A percentile compares a stretch with the other conserved stretches of the same genome.
Conservation (phyloP, 768 basidiomycete species). For the Trichaptum fuscoviolaceum region DNA sequence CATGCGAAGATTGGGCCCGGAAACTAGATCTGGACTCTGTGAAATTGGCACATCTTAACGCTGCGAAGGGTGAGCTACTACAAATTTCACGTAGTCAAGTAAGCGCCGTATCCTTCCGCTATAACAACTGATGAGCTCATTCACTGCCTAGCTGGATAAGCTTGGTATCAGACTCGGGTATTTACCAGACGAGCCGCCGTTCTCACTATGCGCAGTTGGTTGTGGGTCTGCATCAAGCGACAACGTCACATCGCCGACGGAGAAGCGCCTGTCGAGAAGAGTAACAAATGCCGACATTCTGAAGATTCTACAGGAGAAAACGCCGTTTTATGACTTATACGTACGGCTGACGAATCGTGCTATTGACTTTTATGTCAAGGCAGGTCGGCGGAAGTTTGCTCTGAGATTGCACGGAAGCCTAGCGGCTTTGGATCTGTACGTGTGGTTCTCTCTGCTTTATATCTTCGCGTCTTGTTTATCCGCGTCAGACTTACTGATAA, state of each 20-base stretch:
- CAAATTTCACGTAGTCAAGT: constrained; percentile 90
- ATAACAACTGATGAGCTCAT: constrained; percentile 10
- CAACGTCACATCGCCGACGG: constrained; percentile 15
- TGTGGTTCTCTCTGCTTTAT: constrained; percentile 13
- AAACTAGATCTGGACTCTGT: constrained; percentile 41
- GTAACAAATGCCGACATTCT: constrained; percentile 63
- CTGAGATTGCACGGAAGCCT: constrained; percentile 80
- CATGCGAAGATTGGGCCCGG: constrained; percentile 70
- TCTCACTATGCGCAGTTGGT: constrained; percentile 38
- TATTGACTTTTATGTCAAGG: constrained; percentile 77
- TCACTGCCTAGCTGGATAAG: constrained; percentile 64
- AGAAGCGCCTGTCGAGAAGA: constrained; percentile 21
- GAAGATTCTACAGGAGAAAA: constrained; percentile 46
- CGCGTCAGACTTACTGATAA: background rate
- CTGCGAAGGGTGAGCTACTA: constrained; percentile 82
- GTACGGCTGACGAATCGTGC: constrained; percentile 69
- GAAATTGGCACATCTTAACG: constrained; percentile 49
- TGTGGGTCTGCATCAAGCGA: constrained; percentile 16
- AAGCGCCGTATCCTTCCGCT: constrained; percentile 13
- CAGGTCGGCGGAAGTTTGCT: constrained; percentile 82
- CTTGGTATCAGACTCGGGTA: constrained; percentile 72
- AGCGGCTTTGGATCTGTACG: constrained; percentile 87
- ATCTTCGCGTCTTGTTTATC: constrained; percentile 11
- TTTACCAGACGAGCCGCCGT: constrained; percentile 69
- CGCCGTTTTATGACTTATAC: constrained; percentile 77